Evolutionary conservation across 1,139 yeast species (phyloP), one percentile per base, ranked within the genome.

Genomic region (Candida tetrigidarum): DNA sequence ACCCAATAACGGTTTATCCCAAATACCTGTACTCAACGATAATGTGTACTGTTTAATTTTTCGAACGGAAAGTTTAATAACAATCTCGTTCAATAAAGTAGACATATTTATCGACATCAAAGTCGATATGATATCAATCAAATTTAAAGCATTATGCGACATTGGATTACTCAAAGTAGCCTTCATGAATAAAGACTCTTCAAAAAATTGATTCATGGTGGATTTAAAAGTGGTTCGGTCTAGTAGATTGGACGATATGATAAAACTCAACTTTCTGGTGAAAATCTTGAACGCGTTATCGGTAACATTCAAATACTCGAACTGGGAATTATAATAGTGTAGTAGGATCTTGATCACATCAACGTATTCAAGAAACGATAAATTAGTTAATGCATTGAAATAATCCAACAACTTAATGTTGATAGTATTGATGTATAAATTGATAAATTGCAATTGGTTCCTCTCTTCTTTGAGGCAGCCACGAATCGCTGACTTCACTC

Each of bases 1-100:
- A 2, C 62, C 63, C 42, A 80, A 62, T 1, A 74, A 59, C 0
- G 79, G 74, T 29, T 55, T 58, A 45, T 70, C 56, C 81, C 83
- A 80, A 1, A 64, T 63, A 1, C 58, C 57, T 1, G 65, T 52
- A 57, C 80, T 77, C 12, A 61, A 57, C 3, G 47, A 42, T 3
- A 55, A 49, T n/a, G 81, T 70, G 48, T 65, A 70, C 3, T 49
- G 40, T 33, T 64, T 63, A 27, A 83, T 76, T 45, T 71, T 71
- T 3, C 56, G 55, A 10, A 76, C 69, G 2, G 81, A 64, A 3
- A 76, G 53, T 36, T 69, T 64, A 8, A 81, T 66, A 3, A 82
- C 59, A 4, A 75, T 56, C 39, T 64, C 61, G 46, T 71, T 66
- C 26, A 75, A 50, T 26, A 68, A 68, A 33, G 69, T 66, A 1